phyloP scores from a whole-genome alignment of 1,139 yeast genomes.

The Yamadazyma mexicana region DNA sequence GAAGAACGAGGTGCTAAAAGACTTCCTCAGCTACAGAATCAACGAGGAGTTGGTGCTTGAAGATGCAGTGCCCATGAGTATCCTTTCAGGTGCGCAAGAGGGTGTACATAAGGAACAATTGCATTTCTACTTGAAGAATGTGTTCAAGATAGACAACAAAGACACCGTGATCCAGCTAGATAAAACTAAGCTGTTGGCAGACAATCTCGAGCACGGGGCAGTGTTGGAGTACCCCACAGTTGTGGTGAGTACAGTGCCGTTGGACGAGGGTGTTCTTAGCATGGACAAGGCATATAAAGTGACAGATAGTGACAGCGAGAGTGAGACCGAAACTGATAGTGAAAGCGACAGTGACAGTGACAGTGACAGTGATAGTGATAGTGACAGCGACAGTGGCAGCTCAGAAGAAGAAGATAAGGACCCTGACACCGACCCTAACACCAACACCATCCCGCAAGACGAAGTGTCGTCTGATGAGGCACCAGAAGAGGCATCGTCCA shows the following conservation, averaged over 20 bases:
- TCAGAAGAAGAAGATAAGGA: slow-evolving; percentile 2
- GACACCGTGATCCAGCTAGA: slow-evolving; percentile 26
- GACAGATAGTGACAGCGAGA: slow-evolving; percentile 9
- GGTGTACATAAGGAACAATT: slow-evolving; percentile 22
- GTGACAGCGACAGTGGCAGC: slow-evolving; percentile 10
- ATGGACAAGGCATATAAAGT: slow-evolving; percentile 21
- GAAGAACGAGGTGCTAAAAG: slow-evolving; percentile 21
- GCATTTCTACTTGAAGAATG: slow-evolving; percentile 36
- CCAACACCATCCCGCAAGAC: too few relatives aligned
- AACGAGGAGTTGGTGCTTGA: slow-evolving; percentile 36
- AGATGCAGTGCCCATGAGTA: slow-evolving; percentile 43
- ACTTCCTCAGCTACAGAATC: slow-evolving; percentile 47
- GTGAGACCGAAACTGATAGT: slow-evolving; percentile 10
- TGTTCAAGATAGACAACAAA: slow-evolving; percentile 16
- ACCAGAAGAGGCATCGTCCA: slow-evolving; percentile 20
- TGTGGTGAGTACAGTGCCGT: slow-evolving; percentile 29
- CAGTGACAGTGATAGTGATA: slow-evolving; percentile 7
- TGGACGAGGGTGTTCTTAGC: slow-evolving; percentile 16
- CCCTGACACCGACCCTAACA: too few relatives aligned
- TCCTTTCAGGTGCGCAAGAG: slow-evolving; percentile 15
- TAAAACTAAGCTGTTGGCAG: slow-evolving; percentile 29
- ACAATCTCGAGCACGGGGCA: slow-evolving; percentile 51
- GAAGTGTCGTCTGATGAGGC: slow-evolving; percentile 9
- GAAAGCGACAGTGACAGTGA: slow-evolving; percentile 6
- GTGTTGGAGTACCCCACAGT: slow-evolving; percentile 82